These are phyloP conservation scores for Nicotiana benthamiana DNA, from an alignment of 257 asterid genomes.

Conservation along the genomic window DNA sequence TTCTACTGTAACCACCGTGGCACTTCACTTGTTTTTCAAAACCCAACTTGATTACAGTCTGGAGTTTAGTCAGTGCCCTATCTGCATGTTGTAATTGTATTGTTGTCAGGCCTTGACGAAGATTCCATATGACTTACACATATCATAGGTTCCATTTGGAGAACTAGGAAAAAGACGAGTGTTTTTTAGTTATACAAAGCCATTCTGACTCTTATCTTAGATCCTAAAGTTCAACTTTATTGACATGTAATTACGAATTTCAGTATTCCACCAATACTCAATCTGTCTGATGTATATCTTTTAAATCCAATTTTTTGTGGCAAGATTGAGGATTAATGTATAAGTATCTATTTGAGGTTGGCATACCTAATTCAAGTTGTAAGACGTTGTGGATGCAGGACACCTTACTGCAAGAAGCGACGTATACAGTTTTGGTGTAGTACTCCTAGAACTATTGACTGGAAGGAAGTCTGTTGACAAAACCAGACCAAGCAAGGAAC, in stretches of 20 bases:
- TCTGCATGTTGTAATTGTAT: not conserved
- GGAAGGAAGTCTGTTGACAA: constrained; percentile 98
- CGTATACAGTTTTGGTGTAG: constrained; percentile 98
- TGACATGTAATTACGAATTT: not conserved
- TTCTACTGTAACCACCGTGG: not conserved
- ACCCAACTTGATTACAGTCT: not conserved
- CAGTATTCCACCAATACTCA: not conserved
- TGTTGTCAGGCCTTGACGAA: not conserved
- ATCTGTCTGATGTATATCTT: not conserved
- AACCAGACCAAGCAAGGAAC: constrained; percentile 98
- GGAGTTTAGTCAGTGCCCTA: not conserved
- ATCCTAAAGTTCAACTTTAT: not conserved
- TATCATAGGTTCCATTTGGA: not conserved
- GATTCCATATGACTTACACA: not conserved
- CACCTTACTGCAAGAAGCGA: constrained; percentile 99
- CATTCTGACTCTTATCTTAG: not conserved
- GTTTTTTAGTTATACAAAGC: not conserved
- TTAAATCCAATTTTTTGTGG: not conserved
- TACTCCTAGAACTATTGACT: constrained; percentile 89
- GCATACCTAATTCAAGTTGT: not conserved
- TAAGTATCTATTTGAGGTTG: not conserved
- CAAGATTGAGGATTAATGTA: not conserved
- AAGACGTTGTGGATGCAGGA: constrained; percentile 43
- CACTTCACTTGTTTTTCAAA: not conserved
- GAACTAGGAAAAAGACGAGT: not conserved